Percentiles rank a stretch among this genome's conserved stretches.
These are phyloP conservation scores for Calonectria naviculata DNA, from an alignment of 2,329 filamentous ascomycete species.

Conservation along the genomic window DNA sequence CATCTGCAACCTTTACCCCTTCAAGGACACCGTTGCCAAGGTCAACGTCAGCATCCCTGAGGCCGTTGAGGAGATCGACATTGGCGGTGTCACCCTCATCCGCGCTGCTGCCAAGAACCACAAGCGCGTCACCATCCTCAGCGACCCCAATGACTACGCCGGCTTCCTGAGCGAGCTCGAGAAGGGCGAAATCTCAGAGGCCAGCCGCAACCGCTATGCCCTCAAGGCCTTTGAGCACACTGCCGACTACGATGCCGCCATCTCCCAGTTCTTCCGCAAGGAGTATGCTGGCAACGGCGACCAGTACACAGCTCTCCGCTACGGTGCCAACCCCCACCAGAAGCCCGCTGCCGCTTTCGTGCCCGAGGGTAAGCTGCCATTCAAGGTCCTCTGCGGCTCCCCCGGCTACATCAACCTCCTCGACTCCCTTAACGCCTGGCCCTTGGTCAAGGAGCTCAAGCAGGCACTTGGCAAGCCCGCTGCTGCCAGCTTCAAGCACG, in stretches of 20 bases:
- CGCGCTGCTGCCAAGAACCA: constrained; percentile 99
- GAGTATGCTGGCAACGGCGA: constrained; percentile 89
- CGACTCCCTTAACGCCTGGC: constrained; percentile 97
- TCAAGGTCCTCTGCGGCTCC: constrained; percentile 90
- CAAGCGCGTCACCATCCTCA: constrained; percentile 92
- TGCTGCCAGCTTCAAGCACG: constrained; percentile 98
- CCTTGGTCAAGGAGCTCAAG: constrained; percentile 95
- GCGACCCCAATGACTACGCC: constrained; percentile 92
- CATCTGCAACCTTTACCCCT: constrained; percentile 98
- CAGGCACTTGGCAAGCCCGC: constrained; percentile 87
- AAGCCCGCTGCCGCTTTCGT: constrained; percentile 92
- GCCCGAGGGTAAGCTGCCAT: constrained; percentile 80
- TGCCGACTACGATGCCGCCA: constrained; percentile 94
- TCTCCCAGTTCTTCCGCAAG: constrained; percentile 97
- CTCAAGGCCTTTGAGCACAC: constrained; percentile 99
- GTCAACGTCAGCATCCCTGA: constrained; percentile 96
- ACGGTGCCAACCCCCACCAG: constrained; percentile 98
- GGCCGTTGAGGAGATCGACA: constrained; percentile 98
- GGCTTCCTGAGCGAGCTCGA: constrained; percentile 93
- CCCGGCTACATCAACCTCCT: constrained; percentile 98
- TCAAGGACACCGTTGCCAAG: constrained; percentile 98
- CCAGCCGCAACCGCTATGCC: constrained; percentile 88
- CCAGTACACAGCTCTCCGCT: constrained; percentile 88
- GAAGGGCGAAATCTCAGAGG: constrained; percentile 85
- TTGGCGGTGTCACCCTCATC: constrained; percentile 96